These are phyloP conservation scores for Hanseniaspora meyeri DNA, from an alignment of 805 yeast species.

Conservation along the genomic window DNA sequence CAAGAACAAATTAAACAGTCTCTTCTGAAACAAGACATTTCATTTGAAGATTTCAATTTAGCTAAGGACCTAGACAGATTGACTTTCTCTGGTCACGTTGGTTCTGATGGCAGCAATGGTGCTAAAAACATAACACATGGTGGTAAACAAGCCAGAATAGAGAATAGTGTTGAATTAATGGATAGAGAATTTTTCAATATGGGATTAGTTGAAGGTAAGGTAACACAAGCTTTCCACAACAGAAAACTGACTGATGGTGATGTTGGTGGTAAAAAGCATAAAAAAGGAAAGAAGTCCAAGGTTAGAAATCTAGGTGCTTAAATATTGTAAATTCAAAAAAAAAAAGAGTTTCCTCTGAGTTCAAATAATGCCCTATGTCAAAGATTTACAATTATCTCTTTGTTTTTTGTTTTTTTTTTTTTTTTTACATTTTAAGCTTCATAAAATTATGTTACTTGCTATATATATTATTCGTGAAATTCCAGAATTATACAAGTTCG, in stretches of 20 bases:
- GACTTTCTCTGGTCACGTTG: slow-evolving; percentile 69
- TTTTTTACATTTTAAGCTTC: background rate
- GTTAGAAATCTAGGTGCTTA: slow-evolving; percentile 10
- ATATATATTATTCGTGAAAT: background rate
- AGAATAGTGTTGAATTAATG: slow-evolving; percentile 67
- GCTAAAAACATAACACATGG: slow-evolving; percentile 55
- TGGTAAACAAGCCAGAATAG: slow-evolving; percentile 70
- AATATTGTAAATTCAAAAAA: background rate
- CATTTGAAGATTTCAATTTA: slow-evolving; percentile 43
- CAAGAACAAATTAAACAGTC: slow-evolving; percentile 58
- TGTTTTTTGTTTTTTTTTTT: background rate
- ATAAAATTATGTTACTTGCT: too few relatives aligned
- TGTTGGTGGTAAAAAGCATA: slow-evolving; percentile 42
- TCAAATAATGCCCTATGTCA: too few relatives aligned
- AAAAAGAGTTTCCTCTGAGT: too few relatives aligned
- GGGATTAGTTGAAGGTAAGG: slow-evolving; percentile 49
- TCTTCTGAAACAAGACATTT: slow-evolving; percentile 41
- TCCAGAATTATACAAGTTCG: background rate
- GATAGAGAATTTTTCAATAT: slow-evolving; percentile 76
- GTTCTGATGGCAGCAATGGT: slow-evolving; percentile 33
- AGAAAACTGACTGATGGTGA: slow-evolving; percentile 21
- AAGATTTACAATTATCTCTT: too few relatives aligned
- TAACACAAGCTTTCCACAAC: slow-evolving; percentile 65
- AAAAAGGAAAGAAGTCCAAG: slow-evolving; percentile 57
- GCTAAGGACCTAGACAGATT: slow-evolving; percentile 56